Evolutionary conservation across 441 rosid species (phyloP).

Genomic region (Geranium incanum): DNA sequence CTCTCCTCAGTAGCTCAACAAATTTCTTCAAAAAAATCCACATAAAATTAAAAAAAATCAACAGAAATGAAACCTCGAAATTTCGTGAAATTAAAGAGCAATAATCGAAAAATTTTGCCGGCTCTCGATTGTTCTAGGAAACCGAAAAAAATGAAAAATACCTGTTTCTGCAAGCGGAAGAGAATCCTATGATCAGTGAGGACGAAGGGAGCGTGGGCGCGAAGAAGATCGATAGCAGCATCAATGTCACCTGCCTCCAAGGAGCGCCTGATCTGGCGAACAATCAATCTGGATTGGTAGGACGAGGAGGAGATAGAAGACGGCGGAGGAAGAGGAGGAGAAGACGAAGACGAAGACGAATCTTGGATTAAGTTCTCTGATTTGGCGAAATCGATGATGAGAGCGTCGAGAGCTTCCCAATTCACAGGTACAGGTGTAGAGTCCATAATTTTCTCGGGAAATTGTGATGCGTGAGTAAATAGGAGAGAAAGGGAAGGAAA

Average conservation of each 20-base stretch:
- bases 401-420: constrained; percentile 84
- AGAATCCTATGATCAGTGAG: constrained; percentile 76
- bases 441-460: constrained; percentile 45
- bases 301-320: constrained; percentile 51
- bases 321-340: constrained; percentile 41
- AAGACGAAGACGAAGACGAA: constrained; percentile 29
- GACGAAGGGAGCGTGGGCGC: constrained; percentile 56
- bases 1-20: constrained; percentile 78
- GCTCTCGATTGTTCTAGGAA: background rate
- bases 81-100: background rate
- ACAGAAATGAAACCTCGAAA: background rate
- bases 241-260: constrained; percentile 75
- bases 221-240: constrained; percentile 53
- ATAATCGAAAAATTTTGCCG: background rate
- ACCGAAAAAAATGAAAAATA: constrained; percentile 16
- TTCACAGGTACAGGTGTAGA: constrained; percentile 60
- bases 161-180: constrained; percentile 85
- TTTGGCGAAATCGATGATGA: constrained; percentile 62
- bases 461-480: background rate
- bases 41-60: background rate
- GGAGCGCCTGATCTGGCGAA: constrained; percentile 64
- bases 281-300: constrained; percentile 59
- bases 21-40: constrained; percentile 50
- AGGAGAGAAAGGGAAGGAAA: background rate
- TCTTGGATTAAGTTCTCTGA: constrained; percentile 72